Evolutionary conservation across 2,329 filamentous ascomycete species (phyloP).

Genomic region (Penicillium sp.): DNA sequence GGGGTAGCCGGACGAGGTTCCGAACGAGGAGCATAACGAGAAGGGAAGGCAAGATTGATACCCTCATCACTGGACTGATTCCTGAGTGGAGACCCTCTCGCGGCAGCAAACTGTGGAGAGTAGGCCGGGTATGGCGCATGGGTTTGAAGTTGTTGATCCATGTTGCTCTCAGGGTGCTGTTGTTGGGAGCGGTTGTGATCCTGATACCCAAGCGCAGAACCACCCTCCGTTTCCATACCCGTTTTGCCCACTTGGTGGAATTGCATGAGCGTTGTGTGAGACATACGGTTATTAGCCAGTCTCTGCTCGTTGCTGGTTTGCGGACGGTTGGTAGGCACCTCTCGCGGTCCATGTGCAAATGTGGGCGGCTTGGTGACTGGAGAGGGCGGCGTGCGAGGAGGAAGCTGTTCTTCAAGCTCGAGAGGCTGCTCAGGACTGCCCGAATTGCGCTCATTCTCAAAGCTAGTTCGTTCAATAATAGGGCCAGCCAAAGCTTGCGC

Average conservation of each 20-base stretch:
- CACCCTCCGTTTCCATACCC: slow-evolving; percentile 38
- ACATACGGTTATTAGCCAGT: slow-evolving; percentile 80
- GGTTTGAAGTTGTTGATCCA: slow-evolving; percentile 9
- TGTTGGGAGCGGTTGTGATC: slow-evolving; percentile 25
- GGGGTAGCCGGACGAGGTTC: slow-evolving; percentile 20
- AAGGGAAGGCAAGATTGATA: slow-evolving; percentile 27
- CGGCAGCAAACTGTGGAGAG: background rate
- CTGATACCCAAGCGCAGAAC: slow-evolving; percentile 40
- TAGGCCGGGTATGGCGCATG: background rate
- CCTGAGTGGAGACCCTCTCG: slow-evolving; percentile 4
- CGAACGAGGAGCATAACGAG: slow-evolving; percentile 23
- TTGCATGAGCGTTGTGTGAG: slow-evolving; percentile 76
- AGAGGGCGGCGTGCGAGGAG: slow-evolving; percentile 64
- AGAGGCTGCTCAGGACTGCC: slow-evolving; percentile 25
- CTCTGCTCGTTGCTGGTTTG: slow-evolving; percentile 76
- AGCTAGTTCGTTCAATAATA: slow-evolving; percentile 42
- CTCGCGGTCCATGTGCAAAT: slow-evolving; percentile 73
- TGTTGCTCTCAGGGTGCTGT: slow-evolving; percentile 20
- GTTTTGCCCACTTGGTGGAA: slow-evolving; percentile 69
- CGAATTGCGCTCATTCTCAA: slow-evolving; percentile 40
- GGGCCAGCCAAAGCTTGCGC: slow-evolving; percentile 26
- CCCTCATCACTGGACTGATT: slow-evolving; percentile 20
- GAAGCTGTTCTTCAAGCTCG: slow-evolving; percentile 37
- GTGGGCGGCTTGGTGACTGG: slow-evolving; percentile 77
- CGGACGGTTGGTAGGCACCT: slow-evolving; percentile 68